These are phyloP conservation scores for Alternaria ethzedia DNA, from an alignment of 2,329 filamentous ascomycete species.

Conservation along the genomic window DNA sequence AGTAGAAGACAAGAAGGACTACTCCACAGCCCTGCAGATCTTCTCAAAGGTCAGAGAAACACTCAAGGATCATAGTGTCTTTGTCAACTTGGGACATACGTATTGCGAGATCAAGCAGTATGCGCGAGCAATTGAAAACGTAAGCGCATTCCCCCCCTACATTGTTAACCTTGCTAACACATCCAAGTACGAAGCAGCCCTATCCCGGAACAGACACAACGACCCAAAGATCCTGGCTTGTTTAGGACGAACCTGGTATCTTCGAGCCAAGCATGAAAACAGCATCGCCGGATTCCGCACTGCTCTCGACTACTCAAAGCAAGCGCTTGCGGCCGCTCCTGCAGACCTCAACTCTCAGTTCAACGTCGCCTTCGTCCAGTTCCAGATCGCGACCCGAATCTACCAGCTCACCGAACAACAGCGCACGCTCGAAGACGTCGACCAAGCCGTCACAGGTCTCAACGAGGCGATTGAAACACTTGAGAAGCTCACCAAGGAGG, in stretches of 20 bases:
- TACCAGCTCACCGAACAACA: constrained; percentile 76
- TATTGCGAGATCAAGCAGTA: constrained; percentile 91
- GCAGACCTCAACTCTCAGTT: constrained; percentile 93
- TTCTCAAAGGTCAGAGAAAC: constrained; percentile 92
- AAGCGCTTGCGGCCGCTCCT: constrained; percentile 77
- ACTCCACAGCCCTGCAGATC: constrained; percentile 79
- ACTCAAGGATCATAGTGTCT: constrained; percentile 84
- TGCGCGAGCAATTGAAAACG: constrained; percentile 85
- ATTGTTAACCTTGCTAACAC: constrained; percentile 13
- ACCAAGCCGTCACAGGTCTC: constrained; percentile 79
- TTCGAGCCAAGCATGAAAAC: constrained; percentile 75
- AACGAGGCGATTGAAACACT: constrained; percentile 82
- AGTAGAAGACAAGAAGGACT: constrained; percentile 92
- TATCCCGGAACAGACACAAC: constrained; percentile 78
- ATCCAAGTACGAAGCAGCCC: constrained; percentile 77
- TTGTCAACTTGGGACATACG: constrained; percentile 91
- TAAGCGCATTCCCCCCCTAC: constrained; percentile 37
- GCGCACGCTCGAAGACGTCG: constrained; percentile 78
- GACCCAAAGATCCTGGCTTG: constrained; percentile 84
- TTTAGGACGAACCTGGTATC: constrained; percentile 84
- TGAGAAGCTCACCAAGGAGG: constrained; percentile 64
- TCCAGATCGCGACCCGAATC: constrained; percentile 85
- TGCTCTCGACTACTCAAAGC: constrained; percentile 67
- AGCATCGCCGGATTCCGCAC: constrained; percentile 68
- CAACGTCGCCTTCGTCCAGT: constrained; percentile 97